Percentiles rank a stretch among this genome's conserved stretches.
These are phyloP conservation scores for Cystobasidiaceae sp. DNA, from an alignment of 1,284 basidiomycete genomes.

Conservation along the genomic window DNA sequence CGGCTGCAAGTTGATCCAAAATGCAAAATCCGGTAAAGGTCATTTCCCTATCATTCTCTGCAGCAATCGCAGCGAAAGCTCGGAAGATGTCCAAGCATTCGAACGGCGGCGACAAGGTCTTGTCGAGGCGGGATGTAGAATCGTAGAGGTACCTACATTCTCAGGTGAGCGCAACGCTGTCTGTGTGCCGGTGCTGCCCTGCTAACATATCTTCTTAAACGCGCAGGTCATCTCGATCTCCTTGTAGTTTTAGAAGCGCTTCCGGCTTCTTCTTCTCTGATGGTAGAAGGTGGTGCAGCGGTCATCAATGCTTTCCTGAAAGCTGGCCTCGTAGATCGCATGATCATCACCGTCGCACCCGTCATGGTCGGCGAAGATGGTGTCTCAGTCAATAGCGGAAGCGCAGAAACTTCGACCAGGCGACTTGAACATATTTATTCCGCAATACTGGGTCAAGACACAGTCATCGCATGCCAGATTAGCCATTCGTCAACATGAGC, in stretches of 20 bases:
- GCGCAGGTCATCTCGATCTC: too few species aligned
- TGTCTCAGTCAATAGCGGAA: slow-evolving; percentile 50
- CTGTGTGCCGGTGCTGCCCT: background rate
- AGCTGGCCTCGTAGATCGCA: slow-evolving; percentile 57
- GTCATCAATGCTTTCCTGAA: slow-evolving; percentile 74
- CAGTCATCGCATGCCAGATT: slow-evolving; percentile 42
- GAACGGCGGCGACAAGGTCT: slow-evolving; percentile 42
- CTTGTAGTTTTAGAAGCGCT: background rate
- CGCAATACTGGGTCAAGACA: slow-evolving; percentile 41
- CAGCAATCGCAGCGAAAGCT: too few species aligned
- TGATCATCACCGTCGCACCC: slow-evolving; percentile 80
- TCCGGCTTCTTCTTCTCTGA: slow-evolving; percentile 55
- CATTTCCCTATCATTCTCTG: slow-evolving; percentile 71
- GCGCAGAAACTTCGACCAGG: too few species aligned
- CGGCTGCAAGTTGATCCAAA: slow-evolving; percentile 67
- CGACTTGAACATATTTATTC: too few species aligned
- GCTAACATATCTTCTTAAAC: slow-evolving; percentile 30
- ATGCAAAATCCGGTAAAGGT: slow-evolving; percentile 59
- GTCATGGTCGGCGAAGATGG: slow-evolving; percentile 68
- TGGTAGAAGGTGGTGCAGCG: slow-evolving; percentile 90
- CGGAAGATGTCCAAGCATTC: background rate
- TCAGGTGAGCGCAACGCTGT: background rate
- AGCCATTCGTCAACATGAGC: too few species aligned
- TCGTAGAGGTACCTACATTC: background rate
- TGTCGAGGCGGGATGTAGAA: slow-evolving; percentile 52